Conservation (phyloP, 2,329 filamentous ascomycete species). For the Fusarium pseudonygamai region DNA sequence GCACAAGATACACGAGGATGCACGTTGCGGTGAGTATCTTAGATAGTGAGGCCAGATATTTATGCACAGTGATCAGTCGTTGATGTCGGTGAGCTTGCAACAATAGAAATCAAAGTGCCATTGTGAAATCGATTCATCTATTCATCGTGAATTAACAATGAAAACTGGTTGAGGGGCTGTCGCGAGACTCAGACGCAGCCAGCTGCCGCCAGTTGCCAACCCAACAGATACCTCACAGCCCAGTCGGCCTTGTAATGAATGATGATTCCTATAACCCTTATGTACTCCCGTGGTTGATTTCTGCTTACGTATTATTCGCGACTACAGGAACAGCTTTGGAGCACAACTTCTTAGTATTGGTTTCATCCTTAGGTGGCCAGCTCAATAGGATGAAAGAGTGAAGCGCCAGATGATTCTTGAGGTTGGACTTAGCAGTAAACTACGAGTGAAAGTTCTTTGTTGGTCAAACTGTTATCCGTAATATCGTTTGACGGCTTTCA, state of each 20-base stretch:
- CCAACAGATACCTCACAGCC: background rate
- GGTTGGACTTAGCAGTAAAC: background rate
- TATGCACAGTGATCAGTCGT: background rate
- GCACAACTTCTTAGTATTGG: background rate
- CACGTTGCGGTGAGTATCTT: background rate
- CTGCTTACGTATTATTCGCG: background rate
- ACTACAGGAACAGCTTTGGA: too few relatives aligned
- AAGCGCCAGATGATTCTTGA: background rate
- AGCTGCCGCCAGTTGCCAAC: constrained; percentile 12
- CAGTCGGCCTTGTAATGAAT: background rate
- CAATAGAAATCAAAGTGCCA: background rate
- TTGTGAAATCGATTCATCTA: background rate
- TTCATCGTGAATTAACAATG: constrained; percentile 1
- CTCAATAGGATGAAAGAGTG: background rate
- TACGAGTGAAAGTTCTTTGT: background rate
- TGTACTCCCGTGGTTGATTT: background rate
- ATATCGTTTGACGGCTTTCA: background rate
- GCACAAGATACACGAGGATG: background rate
- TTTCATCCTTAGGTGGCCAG: background rate
- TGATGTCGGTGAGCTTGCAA: background rate
- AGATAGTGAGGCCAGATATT: background rate
- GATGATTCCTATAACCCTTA: background rate
- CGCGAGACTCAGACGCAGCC: background rate
- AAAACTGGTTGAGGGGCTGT: background rate
- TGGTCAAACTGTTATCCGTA: background rate